Evolutionary conservation across 257 asterid species (phyloP), one percentile per base, ranked within the genome.

Genomic region (Nicotiana benthamiana): DNA sequence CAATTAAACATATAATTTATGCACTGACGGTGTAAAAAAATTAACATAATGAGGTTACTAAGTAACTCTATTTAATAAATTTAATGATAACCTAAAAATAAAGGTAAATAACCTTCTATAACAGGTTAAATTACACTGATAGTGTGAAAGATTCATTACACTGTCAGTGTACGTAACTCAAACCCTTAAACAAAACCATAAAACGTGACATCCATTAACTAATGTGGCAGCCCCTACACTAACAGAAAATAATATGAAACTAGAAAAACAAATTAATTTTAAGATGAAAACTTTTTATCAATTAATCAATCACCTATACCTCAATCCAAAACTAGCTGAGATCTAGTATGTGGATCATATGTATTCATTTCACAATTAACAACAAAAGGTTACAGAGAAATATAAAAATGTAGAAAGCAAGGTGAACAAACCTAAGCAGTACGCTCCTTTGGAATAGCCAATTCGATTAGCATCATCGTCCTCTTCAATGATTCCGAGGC

Each of bases 401-500:
- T 57, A 1, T n/a, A 22, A 60, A 11, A 60, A 62, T 51, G 56
- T 26, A 61, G 34, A 62, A 5, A 6, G 36, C 0, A 27, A 62
- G 18, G 1, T 62, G 1, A 62, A 74, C 79, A 74, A 12, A 91
- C 98, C 99, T 83, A 89, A 87, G 64, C 97, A 93, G 46, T 84
- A 84, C 75, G 89, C 90, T 61, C 94, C 97, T 84, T 83, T 88
- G 6, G 83, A 77, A 64, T 96, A 96, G 68, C 93, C 93, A 74
- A 88, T 86, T 78, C 83, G 89, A 75, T 89, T 91, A 66, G 89
- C 94, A 34, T 87, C 20, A 9, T 89, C 99, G 81, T 92, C 97
- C 75, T 93, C 98, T 48, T 89, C 94, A 4, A 88, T 46, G n/a
- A 36, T 30, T 36, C 98, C 99, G 27, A 95, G 84, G 79, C 99